Evolutionary conservation across 1,284 basidiomycete species (phyloP).

Genomic region (Malassezia psittaci): DNA sequence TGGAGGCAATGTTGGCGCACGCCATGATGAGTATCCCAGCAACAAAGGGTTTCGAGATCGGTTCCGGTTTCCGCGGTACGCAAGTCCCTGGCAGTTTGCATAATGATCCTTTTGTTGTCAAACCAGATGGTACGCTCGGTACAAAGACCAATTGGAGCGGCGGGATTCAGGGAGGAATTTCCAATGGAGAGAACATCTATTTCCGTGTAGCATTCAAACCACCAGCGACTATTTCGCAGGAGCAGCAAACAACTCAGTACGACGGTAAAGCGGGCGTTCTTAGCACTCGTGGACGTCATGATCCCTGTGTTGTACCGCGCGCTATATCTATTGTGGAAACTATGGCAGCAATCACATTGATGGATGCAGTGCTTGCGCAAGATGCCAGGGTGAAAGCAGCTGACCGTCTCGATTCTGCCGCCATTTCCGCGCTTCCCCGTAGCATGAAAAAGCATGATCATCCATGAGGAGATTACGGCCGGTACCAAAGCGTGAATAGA

Average conservation of each 20-base stretch:
- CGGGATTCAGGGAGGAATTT: constrained; percentile 94
- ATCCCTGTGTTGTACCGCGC: constrained; percentile 89
- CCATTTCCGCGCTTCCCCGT: constrained; percentile 29
- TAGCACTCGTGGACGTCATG: constrained; percentile 83
- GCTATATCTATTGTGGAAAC: constrained; percentile 97
- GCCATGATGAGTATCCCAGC: constrained; percentile 98
- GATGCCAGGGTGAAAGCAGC: constrained; percentile 26
- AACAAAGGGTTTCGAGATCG: constrained; percentile 96
- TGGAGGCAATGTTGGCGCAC: constrained; percentile 89
- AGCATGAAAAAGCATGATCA: constrained; percentile 32
- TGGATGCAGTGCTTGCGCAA: constrained; percentile 57
- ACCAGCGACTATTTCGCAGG: constrained; percentile 91
- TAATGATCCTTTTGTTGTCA: constrained; percentile 77
- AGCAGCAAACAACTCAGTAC: constrained; percentile 82
- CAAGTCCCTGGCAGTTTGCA: constrained; percentile 83
- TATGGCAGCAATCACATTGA: constrained; percentile 89
- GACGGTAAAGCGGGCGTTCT: constrained; percentile 77
- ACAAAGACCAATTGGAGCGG: constrained; percentile 93
- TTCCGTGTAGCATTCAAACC: constrained; percentile 97
- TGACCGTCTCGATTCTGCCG: constrained; percentile 16
- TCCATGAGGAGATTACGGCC: background rate
- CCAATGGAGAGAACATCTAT: constrained; percentile 94
- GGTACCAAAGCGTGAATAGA: no score
- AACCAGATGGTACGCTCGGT: constrained; percentile 62
- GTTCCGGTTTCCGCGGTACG: constrained; percentile 92